Base-by-base conservation (phyloP, 2,329 filamentous ascomycete genomes). In the Colletotrichum zoysiae region DNA sequence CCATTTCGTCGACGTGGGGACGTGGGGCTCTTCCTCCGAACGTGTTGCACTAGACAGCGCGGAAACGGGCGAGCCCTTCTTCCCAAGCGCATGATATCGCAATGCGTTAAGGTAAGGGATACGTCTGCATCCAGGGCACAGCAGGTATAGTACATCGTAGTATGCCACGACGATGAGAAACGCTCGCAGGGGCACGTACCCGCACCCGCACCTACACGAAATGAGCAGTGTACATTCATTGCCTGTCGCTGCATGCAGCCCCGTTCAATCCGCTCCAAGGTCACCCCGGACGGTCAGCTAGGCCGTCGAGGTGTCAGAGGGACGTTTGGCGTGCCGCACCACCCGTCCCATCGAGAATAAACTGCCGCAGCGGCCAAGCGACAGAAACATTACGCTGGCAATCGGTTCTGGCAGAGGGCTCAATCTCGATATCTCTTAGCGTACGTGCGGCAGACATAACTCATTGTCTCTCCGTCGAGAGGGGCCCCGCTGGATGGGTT, bases 141-240 rank as follows among this genome's bases (percentile, higher is more conserved):
- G 16, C 14, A 7, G 5, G 20, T 14, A 26, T 3, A 26, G 26
- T 3, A 26, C 26, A 26, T 26, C 26, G 26, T 26, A 26, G 5
- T n/a, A 53, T n/a, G 46, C 64, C 33, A 18, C 30, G 42, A 35
- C 42, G 50, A 44, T 9, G 35, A 44, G 42, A 42, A 55, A 55
- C 67, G n/a, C 26, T 42, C 42, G 38, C 26, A 59, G 40, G 42
- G 33, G 57, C 57, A 33, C 16, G 40, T 57, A 33, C 33, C 57
- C 64, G 51, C 68, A 61, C 35, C 12, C 35, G 46, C 44, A 23
- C 57, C 61, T 35, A 50, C 51, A 67, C 44, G 58, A 67, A 33
- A 68, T 71, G 58, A 68, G n/a, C 57, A 71, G 62, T 71, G 58
- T 63, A 18, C 57, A 9, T 40, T 12, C 38, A 71, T 71, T 71